Conservation (phyloP, 192 early-diverging fungal species). For the Backusella mclennaniae region DNA sequence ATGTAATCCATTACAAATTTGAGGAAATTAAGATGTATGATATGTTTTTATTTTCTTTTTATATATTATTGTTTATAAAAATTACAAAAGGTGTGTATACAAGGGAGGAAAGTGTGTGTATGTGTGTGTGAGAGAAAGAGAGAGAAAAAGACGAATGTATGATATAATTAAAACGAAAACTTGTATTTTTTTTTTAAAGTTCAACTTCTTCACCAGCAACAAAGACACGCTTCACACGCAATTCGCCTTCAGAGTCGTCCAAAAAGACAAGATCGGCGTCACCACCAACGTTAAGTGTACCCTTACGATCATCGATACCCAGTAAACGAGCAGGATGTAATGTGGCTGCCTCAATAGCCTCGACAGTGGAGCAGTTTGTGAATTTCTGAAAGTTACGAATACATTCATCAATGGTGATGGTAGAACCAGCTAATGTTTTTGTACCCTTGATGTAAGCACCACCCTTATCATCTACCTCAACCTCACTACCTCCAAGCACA, state of each 20-base stretch:
- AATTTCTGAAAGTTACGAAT: conserved; percentile 79
- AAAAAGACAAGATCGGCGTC: conserved; percentile 80
- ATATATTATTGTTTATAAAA: neutral
- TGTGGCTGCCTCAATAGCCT: conserved; percentile 81
- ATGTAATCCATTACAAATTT: neutral
- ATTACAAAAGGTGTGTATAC: conserved; percentile 6
- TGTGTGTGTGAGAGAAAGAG: neutral
- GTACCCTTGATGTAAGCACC: conserved; percentile 79
- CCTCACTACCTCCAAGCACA: conserved; percentile 47
- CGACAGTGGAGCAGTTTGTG: conserved; percentile 70
- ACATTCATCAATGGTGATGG: conserved; percentile 68
- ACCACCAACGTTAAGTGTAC: conserved; percentile 66
- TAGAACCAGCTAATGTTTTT: conserved; percentile 70
- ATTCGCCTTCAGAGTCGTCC: conserved; percentile 48
- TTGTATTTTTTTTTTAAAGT: neutral
- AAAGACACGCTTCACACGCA: conserved; percentile 66
- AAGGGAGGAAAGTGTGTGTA: neutral
- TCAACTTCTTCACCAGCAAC: conserved; percentile 62
- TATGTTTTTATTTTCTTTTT: neutral
- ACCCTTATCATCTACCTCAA: conserved; percentile 37
- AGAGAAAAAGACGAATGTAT: neutral
- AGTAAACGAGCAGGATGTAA: conserved; percentile 74
- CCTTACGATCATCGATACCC: conserved; percentile 71
- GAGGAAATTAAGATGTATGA: neutral
- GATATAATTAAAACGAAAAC: neutral